Percentiles rank a stretch among this genome's conserved stretches.
Evolutionary conservation across 306 rosid genomes (phyloP).

Genomic region (Senna siamea): DNA sequence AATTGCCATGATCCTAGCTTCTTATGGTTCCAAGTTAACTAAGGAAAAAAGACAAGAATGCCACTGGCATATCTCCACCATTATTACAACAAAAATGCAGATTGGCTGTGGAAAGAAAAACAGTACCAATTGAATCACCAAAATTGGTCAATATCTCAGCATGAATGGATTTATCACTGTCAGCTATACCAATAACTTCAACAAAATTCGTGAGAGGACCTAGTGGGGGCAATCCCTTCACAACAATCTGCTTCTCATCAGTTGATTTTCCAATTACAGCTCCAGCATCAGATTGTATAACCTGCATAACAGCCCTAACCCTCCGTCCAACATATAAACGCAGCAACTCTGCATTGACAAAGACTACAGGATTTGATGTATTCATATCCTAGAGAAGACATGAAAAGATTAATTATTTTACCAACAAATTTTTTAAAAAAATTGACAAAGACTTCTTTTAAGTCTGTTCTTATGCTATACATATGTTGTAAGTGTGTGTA

Average conservation of each 20-base stretch:
- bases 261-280: conserved; percentile 72
- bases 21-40: background rate
- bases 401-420: background rate
- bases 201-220: conserved; percentile 63
- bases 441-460: background rate
- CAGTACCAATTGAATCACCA: conserved; percentile 76
- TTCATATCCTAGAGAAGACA: conserved; percentile 73
- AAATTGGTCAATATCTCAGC: conserved; percentile 85
- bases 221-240: conserved; percentile 63
- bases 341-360: conserved; percentile 74
- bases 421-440: background rate
- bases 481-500: background rate
- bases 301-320: conserved; percentile 82
- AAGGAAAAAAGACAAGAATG: background rate
- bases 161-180: conserved; percentile 67
- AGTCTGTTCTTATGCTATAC: background rate
- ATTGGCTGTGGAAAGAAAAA: conserved; percentile 23
- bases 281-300: conserved; percentile 56
- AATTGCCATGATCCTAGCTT: background rate
- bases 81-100: conserved; percentile 14
- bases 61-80: background rate
- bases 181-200: conserved; percentile 89
- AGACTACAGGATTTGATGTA: conserved; percentile 72
- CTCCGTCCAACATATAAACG: conserved; percentile 66
- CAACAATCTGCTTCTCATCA: conserved; percentile 68